Evolutionary conservation across 2,329 filamentous ascomycete species (phyloP).

Genomic region (Sphaerostilbella broomeana): DNA sequence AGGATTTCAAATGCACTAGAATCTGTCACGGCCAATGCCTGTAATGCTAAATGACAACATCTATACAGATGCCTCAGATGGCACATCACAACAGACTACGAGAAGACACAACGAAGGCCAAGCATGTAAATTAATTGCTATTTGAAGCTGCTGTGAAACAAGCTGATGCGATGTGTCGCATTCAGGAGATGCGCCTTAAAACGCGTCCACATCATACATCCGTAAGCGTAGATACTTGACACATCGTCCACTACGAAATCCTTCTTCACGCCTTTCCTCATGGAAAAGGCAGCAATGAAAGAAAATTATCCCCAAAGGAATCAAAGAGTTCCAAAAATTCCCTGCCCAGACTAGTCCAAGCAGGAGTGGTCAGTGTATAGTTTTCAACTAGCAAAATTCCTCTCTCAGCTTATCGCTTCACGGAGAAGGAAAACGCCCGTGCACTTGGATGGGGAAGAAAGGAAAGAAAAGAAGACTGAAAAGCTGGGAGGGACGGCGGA

Average conservation of each 20-base stretch:
- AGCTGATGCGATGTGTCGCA: no score
- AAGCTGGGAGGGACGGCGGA: conserved; percentile 15
- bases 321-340: conserved; percentile 60
- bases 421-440: conserved; percentile 57
- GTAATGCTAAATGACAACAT: no score
- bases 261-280: conserved; percentile 35
- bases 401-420: conserved; percentile 66
- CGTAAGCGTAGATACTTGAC: no score
- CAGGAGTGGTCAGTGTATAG: conserved; percentile 66
- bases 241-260: conserved; percentile 13
- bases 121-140: no score
- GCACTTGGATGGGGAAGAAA: conserved; percentile 53
- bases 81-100: no score
- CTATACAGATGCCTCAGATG: no score
- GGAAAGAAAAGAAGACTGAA: conserved; percentile 32
- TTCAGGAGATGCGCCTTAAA: no score
- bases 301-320: conserved; percentile 23
- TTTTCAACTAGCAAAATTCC: conserved; percentile 87
- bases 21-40: no score
- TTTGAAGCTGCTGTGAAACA: no score
- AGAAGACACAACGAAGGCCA: no score
- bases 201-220: no score
- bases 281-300: conserved; percentile 36
- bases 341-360: conserved; percentile 60
- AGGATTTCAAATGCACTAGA: no score